Conservation (phyloP, 148 eudicot genomes). For the Hydrangea macrophylla region DNA sequence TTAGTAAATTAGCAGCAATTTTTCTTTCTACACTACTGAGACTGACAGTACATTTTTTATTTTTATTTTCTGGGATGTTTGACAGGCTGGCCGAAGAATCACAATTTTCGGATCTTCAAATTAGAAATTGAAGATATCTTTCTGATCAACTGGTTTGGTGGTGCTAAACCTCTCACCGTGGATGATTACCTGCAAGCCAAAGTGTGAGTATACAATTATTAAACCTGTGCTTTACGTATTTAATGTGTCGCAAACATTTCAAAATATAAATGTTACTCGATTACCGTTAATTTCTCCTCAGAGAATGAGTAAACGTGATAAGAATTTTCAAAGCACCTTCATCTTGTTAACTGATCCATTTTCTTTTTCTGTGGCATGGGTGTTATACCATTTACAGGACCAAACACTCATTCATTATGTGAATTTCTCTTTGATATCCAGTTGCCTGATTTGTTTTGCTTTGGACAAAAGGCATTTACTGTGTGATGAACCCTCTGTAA, state of each 20-base stretch:
- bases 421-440: constrained; percentile 5
- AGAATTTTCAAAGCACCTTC: not conserved
- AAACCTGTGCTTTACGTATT: not conserved
- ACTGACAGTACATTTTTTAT: not conserved
- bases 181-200: constrained; percentile 60
- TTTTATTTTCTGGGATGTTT: constrained; percentile 8
- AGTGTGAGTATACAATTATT: constrained; percentile 35
- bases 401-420: not conserved
- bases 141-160: constrained; percentile 87
- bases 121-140: constrained; percentile 65
- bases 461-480: not conserved
- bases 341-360: constrained; percentile 9
- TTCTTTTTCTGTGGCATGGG: not conserved
- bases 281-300: not conserved
- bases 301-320: not conserved
- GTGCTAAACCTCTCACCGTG: constrained; percentile 78
- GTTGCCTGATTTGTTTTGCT: not conserved
- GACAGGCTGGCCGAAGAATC: constrained; percentile 77
- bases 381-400: constrained; percentile 13
- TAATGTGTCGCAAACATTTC: not conserved
- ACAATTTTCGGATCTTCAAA: constrained; percentile 68
- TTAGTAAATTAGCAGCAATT: not conserved
- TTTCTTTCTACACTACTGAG: not conserved
- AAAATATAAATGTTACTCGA: not conserved
- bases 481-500: not conserved